Percentiles rank a stretch among this genome's conserved stretches.
Conservation (phyloP, 2,329 filamentous ascomycete genomes). For the Pezicula carpinea region DNA sequence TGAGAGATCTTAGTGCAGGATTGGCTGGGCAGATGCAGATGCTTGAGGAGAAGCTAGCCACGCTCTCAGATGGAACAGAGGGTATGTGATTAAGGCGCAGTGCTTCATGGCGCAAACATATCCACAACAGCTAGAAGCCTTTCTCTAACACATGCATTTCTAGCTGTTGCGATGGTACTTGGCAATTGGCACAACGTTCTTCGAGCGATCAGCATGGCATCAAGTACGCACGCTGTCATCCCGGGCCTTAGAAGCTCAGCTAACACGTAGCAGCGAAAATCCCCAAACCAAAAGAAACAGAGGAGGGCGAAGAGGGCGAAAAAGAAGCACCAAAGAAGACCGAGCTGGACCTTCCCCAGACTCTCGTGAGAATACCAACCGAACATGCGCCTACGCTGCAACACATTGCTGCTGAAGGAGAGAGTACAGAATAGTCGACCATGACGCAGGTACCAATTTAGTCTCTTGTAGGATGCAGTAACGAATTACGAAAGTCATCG, state of each 20-base stretch:
- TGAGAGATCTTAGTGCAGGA: constrained; percentile 73
- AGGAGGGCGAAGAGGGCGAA: constrained; percentile 36
- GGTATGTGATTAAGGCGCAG: constrained; percentile 38
- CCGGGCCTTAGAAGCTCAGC: constrained; percentile 12
- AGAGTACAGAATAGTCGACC: constrained; percentile 7
- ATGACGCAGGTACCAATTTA: no score
- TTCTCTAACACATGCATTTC: constrained; percentile 4
- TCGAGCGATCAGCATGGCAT: constrained; percentile 81
- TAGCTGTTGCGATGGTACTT: constrained; percentile 78
- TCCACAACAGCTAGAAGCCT: no score
- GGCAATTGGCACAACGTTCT: constrained; percentile 87
- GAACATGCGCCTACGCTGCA: constrained; percentile 66
- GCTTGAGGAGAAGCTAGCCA: constrained; percentile 71
- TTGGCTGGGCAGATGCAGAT: constrained; percentile 79
- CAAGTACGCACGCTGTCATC: constrained; percentile 48
- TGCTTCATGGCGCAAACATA: no score
- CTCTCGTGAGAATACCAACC: constrained; percentile 78
- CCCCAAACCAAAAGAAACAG: constrained; percentile 49
- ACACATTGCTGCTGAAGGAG: constrained; percentile 12
- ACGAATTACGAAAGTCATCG: constrained; percentile 4
- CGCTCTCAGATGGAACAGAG: constrained; percentile 77
- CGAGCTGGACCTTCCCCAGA: constrained; percentile 54
- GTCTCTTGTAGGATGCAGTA: neutral
- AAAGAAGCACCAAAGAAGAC: constrained; percentile 35
- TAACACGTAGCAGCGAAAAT: constrained; percentile 55